Evolutionary conservation across 1,284 basidiomycete species (phyloP).

Genomic region (Agaricales sp.): DNA sequence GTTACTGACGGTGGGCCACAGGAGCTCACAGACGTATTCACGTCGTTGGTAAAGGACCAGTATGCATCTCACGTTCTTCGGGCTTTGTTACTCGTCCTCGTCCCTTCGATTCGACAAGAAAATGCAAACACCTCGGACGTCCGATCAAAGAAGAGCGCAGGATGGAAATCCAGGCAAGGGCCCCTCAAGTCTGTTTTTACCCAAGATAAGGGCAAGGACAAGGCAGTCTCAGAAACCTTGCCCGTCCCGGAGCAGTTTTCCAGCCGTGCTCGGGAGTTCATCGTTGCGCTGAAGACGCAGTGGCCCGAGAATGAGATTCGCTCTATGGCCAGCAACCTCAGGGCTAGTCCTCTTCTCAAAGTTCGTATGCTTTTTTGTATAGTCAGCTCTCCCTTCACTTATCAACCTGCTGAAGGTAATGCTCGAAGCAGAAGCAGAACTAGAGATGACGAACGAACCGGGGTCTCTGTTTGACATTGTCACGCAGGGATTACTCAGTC

Average conservation of each 20-base stretch:
- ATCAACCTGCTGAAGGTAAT: constrained; percentile 46
- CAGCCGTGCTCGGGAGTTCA: constrained; percentile 38
- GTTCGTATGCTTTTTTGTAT: background rate
- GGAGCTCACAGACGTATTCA: constrained; percentile 61
- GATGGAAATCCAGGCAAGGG: constrained; percentile 70
- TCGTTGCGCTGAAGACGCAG: constrained; percentile 40
- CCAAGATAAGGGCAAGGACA: constrained; percentile 31
- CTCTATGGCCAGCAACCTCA: constrained; percentile 71
- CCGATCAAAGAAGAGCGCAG: constrained; percentile 69
- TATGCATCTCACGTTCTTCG: constrained; percentile 86
- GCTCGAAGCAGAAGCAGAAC: constrained; percentile 68
- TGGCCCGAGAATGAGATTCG: constrained; percentile 70
- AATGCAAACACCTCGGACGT: constrained; percentile 28
- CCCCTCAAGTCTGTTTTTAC: constrained; percentile 63
- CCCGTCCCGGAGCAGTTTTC: constrained; percentile 43
- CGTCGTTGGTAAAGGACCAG: constrained; percentile 64
- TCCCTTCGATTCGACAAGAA: constrained; percentile 36
- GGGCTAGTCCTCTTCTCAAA: constrained; percentile 51
- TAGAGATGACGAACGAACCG: constrained; percentile 42
- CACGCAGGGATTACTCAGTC: constrained; percentile 70
- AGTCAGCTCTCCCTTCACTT: constrained; percentile 1
- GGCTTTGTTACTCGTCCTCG: constrained; percentile 66
- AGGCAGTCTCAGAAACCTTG: constrained; percentile 14
- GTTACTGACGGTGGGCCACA: constrained; percentile 25
- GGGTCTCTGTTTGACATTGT: constrained; percentile 78